Percentiles rank a stretch among this genome's conserved stretches.
Conservation (phyloP, 148 eudicot genomes). For the Polygonum maritimum region DNA sequence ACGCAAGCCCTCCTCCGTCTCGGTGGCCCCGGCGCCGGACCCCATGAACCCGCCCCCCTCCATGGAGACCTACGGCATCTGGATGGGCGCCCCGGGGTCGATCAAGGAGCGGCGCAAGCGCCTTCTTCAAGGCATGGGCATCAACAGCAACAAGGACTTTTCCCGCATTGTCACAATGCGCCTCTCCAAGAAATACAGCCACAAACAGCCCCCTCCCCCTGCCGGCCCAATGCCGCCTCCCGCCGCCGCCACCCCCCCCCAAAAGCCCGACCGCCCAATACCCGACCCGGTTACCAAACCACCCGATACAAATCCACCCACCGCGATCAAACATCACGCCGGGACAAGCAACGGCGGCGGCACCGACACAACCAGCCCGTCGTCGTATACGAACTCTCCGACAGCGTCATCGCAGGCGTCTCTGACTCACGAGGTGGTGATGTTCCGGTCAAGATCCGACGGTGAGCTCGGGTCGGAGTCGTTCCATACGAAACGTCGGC, state of each 20-base stretch:
- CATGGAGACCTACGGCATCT: constrained; percentile 45
- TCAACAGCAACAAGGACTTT: constrained; percentile 59
- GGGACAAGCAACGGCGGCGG: too few species aligned
- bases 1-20: constrained; percentile 3
- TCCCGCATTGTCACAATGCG: constrained; percentile 26
- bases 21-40: constrained; percentile 8
- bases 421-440: constrained; percentile 11
- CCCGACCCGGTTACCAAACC: neutral
- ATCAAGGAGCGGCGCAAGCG: constrained; percentile 59
- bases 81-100: constrained; percentile 73
- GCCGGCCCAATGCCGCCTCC: neutral
- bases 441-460: constrained; percentile 76
- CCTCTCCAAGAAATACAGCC: constrained; percentile 26
- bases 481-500: constrained; percentile 36
- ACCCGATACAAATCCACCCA: neutral
- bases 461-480: constrained; percentile 56
- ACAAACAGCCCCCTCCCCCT: constrained; percentile 3
- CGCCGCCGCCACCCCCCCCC: constrained; percentile 7
- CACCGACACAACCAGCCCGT: too few species aligned
- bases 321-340: neutral
- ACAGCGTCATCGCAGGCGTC: neutral
- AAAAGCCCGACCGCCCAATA: neutral
- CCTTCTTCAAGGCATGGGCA: constrained; percentile 77
- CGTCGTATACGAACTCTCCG: neutral
- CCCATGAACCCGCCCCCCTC: neutral